Evolutionary conservation across 1,139 yeast species (phyloP), one percentile per base, ranked within the genome.

Genomic region (Chernovozyma sophiae-reginae): DNA sequence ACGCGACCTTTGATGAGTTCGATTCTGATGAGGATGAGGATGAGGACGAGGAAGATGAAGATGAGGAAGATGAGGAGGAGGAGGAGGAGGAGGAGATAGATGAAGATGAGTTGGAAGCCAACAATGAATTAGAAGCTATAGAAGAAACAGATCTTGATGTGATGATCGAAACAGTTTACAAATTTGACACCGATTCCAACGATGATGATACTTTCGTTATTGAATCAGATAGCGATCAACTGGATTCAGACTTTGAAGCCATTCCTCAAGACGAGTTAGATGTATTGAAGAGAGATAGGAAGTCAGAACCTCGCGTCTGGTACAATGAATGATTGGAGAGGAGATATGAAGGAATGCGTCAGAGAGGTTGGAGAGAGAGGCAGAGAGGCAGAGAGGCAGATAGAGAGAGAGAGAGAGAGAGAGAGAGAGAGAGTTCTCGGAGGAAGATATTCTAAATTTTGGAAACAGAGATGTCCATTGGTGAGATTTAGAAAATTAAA

Each of bases 151-250:
- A 20, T 20, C 10, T 20, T 7, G 23, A 20, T 20, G 29, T 16
- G 6, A 12, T 26, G 6, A 13, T 26, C 6, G 16, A 46, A 36
- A 20, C 39, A 32, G 17, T 30, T 34, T 30, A 28, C 29, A 27
- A 33, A 39, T n/a, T 36, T 17, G 47, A 47, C n/a, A 45, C 51
- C 5, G 60, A 57, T 23, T 59, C 56, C 19, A 60, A 55, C 19
- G 59, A 56, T 38, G 23, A 20, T 16, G 58, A 53, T 36, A 57
- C 64, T 11, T 58, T 48, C 39, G 31, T 56, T 13, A 54, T 57
- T 19, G 49, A 42, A 4, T 44, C 45, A 13, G 53, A 45, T 10
- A 41, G 37, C 12, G 54, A 45, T 30, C 50, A 45, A 12, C 36
- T 32, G 36, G 36, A 34, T 13, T 13, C 19, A 4, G 37, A 35